phyloP scores from a whole-genome alignment of 306 rosid genomes.

The Casuarina glauca region DNA sequence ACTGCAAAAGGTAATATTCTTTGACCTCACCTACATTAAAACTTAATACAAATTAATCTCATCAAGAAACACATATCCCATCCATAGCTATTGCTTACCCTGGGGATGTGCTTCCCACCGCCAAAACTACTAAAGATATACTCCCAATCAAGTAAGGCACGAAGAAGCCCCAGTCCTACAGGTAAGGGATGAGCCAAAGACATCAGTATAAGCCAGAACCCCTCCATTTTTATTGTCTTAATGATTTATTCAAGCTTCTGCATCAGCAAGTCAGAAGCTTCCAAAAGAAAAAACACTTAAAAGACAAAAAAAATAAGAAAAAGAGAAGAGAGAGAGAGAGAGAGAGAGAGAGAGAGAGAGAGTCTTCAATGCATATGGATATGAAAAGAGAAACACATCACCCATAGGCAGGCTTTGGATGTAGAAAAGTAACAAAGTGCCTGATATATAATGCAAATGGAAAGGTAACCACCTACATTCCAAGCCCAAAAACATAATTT shows the following conservation, averaged over 20 bases:
- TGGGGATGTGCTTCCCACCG: conserved; percentile 89
- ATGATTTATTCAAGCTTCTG: neutral
- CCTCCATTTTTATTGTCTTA: neutral
- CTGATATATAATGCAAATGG: neutral
- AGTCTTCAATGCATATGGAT: neutral
- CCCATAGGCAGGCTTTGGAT: neutral
- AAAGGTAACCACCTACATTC: neutral
- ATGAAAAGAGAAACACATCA: neutral
- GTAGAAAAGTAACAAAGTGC: neutral
- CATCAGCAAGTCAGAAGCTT: neutral
- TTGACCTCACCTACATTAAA: neutral
- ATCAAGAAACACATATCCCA: neutral
- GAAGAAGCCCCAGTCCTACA: conserved; percentile 96
- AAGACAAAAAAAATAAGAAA: neutral
- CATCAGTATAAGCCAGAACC: conserved; percentile 23
- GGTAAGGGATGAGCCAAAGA: conserved; percentile 30
- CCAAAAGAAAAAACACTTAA: neutral
- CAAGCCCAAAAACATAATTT: neutral
- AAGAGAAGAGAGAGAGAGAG: neutral
- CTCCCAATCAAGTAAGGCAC: conserved; percentile 90
- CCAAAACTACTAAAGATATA: conserved; percentile 83
- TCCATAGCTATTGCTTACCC: conserved; percentile 55
- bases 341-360: too few relatives aligned
- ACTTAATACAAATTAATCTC: neutral
- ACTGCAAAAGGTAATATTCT: neutral